Conservation (phyloP, 2,329 filamentous ascomycete species). For the Cladosporium sp. region DNA sequence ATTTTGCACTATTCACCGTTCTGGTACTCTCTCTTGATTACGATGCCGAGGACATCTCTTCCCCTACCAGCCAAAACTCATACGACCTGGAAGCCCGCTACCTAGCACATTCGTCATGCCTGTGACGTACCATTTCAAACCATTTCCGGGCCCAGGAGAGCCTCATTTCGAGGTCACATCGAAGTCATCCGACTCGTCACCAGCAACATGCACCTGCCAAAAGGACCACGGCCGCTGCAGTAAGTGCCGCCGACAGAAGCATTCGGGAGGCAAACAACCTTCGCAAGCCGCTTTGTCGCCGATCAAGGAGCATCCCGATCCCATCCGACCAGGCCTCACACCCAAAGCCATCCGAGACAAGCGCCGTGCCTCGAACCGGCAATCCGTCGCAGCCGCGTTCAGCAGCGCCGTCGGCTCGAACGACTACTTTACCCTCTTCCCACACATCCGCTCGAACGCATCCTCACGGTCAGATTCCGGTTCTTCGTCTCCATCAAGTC, state of each 20-base stretch:
- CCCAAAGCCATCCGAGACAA: slow-evolving; percentile 5
- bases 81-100: background rate
- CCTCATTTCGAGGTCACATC: background rate
- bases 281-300: background rate
- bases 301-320: slow-evolving; percentile 2
- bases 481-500: background rate
- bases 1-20: background rate
- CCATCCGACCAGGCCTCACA: background rate
- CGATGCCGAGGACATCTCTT: slow-evolving; percentile 4
- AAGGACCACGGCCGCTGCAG: background rate
- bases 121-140: slow-evolving; percentile 10
- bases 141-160: background rate
- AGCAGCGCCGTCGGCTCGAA: background rate
- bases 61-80: background rate
- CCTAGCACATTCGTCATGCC: slow-evolving; percentile 3
- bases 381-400: background rate
- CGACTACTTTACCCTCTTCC: background rate
- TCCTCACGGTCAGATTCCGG: background rate
- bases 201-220: background rate
- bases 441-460: background rate
- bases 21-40: background rate
- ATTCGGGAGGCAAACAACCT: background rate
- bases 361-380: background rate
- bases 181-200: background rate
- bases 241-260: background rate